Base-by-base conservation (phyloP, 2,329 filamentous ascomycete genomes). In the Polytolypa hystricis region DNA sequence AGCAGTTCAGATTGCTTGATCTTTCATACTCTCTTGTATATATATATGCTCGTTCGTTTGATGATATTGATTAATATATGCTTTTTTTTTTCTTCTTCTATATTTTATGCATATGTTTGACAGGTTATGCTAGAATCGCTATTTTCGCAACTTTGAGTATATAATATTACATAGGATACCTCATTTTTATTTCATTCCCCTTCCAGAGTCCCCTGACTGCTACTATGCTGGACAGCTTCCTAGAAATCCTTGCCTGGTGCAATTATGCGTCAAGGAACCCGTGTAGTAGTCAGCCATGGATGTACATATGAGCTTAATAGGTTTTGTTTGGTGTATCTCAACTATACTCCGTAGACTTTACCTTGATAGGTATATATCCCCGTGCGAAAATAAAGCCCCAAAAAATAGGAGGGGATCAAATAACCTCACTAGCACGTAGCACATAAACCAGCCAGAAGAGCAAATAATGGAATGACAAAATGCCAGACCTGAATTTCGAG, bases 281-380 rank as follows among this genome's bases (percentile, higher is more conserved):
- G 7, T 25, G 21, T n/a, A n/a, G n/a, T n/a, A n/a, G 21, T 7
- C n/a, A 25, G 7, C n/a, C 21, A 7, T 25, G 7, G 21, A 7
- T 25, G 7, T 25, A 25, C 21, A 7, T 7, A 7, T 25, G 7
- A 7, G 21, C n/a, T 25, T 25, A 10, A 57, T 60, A 50, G 57
- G 56, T 12, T 64, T 57, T 42, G 46, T 64, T 25, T 62, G 62
- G 42, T 58, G 56, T 38, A 60, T 61, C 47, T 46, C 53, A 60
- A 53, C 40, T 61, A 58, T 10, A 30, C 26, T 8, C n/a, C n/a
- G n/a, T n/a, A n/a, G n/a, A n/a, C n/a, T n/a, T n/a, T n/a, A n/a
- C n/a, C n/a, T n/a, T n/a, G n/a, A n/a, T n/a, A n/a, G n/a, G n/a
- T n/a, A n/a, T n/a, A n/a, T n/a, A n/a, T n/a, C n/a, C n/a, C n/a